phyloP scores from a whole-genome alignment of 2,329 filamentous ascomycete genomes.

The Diatrype stigma region DNA sequence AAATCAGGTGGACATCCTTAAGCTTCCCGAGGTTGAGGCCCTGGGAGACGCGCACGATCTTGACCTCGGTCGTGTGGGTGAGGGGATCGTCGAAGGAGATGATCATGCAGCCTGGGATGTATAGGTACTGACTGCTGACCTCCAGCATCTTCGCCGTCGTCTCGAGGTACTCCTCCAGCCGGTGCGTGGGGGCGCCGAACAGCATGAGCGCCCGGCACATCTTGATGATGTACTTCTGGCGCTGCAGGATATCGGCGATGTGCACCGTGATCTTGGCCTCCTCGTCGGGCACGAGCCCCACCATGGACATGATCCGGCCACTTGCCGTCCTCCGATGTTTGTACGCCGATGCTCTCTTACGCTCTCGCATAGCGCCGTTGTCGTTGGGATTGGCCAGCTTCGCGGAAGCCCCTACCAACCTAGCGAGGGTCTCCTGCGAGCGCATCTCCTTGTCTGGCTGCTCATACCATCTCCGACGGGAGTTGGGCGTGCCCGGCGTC shows the following conservation, averaged over 20 bases:
- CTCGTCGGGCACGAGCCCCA: slow-evolving; percentile 31
- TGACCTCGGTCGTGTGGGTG: slow-evolving; percentile 63
- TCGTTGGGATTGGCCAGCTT: slow-evolving; percentile 18
- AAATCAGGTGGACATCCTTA: slow-evolving; percentile 56
- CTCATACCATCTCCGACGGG: slow-evolving; percentile 39
- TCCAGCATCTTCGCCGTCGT: slow-evolving; percentile 87
- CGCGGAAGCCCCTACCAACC: slow-evolving; percentile 29
- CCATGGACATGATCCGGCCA: slow-evolving; percentile 26
- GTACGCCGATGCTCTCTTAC: slow-evolving; percentile 21
- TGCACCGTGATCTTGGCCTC: slow-evolving; percentile 38
- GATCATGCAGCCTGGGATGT: slow-evolving; percentile 90
- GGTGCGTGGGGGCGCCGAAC: slow-evolving; percentile 86
- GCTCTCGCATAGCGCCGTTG: slow-evolving; percentile 14
- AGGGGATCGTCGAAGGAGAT: slow-evolving; percentile 77
- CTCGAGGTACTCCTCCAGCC: slow-evolving; percentile 85
- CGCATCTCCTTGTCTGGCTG: slow-evolving; percentile 26
- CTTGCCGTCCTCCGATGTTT: slow-evolving; percentile 30
- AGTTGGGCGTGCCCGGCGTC: slow-evolving; percentile 26
- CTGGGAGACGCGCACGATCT: slow-evolving; percentile 56
- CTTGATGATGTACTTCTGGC: slow-evolving; percentile 61
- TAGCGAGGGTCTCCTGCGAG: slow-evolving; percentile 39
- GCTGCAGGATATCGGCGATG: slow-evolving; percentile 65
- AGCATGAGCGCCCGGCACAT: slow-evolving; percentile 84
- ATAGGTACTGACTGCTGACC: slow-evolving; percentile 85
- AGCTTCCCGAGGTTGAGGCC: slow-evolving; percentile 59